These are phyloP conservation scores for Gossypium raimondii DNA, from an alignment of 345 rosid genomes.

Conservation along the genomic window DNA sequence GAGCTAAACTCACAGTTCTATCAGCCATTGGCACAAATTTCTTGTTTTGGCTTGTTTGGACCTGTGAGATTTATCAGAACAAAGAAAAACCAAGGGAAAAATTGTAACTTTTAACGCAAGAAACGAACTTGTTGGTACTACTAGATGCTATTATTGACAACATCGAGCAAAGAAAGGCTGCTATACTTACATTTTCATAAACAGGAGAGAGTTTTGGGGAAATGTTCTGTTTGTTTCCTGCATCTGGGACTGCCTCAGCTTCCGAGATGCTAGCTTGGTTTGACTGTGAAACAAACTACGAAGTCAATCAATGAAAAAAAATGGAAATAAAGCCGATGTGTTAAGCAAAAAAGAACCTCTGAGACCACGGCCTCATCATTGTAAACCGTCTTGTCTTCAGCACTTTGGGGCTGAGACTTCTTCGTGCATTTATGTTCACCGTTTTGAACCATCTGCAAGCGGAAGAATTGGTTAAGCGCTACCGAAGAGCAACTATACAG, in stretches of 20 bases:
- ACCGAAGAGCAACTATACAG: neutral
- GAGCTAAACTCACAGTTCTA: conserved; percentile 33
- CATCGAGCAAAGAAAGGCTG: neutral
- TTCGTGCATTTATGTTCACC: conserved; percentile 68
- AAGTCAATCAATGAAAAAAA: neutral
- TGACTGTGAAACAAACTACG: conserved; percentile 10
- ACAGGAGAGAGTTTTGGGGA: conserved; percentile 17
- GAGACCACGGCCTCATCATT: conserved; percentile 37
- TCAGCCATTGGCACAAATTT: conserved; percentile 30
- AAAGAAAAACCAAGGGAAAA: neutral
- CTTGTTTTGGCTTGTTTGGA: conserved; percentile 15
- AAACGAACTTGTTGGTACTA: too few species aligned
- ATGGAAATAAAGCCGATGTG: neutral
- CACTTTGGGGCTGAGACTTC: conserved; percentile 17
- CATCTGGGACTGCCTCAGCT: conserved; percentile 25
- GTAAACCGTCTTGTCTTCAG: conserved; percentile 41
- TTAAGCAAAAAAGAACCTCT: conserved; percentile 32
- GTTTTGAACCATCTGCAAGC: conserved; percentile 59
- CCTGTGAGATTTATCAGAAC: conserved; percentile 1
- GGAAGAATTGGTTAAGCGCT: conserved; percentile 1
- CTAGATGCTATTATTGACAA: neutral
- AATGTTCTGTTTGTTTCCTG: neutral
- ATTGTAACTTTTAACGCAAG: neutral
- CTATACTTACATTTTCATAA: conserved; percentile 34
- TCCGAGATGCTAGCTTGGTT: conserved; percentile 36